Conservation (phyloP, 805 yeast genomes). For the Candida railenensis region DNA sequence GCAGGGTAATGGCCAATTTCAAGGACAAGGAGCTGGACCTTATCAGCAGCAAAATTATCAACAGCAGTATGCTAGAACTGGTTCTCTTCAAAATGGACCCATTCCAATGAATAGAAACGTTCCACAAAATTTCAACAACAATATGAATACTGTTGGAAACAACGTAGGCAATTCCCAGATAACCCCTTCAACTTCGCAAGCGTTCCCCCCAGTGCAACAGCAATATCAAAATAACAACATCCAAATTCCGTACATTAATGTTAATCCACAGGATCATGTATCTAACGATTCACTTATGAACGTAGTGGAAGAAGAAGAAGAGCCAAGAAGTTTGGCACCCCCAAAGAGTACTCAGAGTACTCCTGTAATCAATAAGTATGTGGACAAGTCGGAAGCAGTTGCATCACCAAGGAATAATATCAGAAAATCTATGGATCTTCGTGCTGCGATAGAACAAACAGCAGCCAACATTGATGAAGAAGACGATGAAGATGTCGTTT, state of each 20-base stretch:
- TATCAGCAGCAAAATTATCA: conserved; percentile 7
- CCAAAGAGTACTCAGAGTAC: conserved; percentile 5
- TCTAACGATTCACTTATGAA: conserved; percentile 34
- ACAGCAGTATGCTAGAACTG: conserved; percentile 4
- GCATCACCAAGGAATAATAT: conserved; percentile 4
- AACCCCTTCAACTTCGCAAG: too few species aligned
- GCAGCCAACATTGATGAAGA: conserved; percentile 11
- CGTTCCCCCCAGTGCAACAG: conserved; percentile 8
- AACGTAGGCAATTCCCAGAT: too few species aligned
- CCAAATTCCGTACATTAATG: not conserved
- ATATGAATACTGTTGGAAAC: conserved; percentile 16
- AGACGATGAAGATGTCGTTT: conserved; percentile 26
- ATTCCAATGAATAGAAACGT: conserved; percentile 3
- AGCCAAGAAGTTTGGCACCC: conserved; percentile 10
- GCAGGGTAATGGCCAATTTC: conserved; percentile 1
- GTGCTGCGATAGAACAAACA: not conserved
- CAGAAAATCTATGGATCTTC: conserved; percentile 1
- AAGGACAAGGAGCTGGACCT: conserved; percentile 1
- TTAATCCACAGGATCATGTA: conserved; percentile 6
- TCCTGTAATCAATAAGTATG: conserved; percentile 1
- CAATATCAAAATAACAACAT: conserved; percentile 7
- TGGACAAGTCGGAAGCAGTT: not conserved
- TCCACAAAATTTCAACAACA: conserved; percentile 1
- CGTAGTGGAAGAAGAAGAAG: conserved; percentile 35
- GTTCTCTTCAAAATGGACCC: conserved; percentile 14